A percentile compares a stretch with the other conserved stretches of the same genome.
These are phyloP conservation scores for Dendrocalamus sinicus DNA, from an alignment of 176 grass and related monocot species.

Conservation along the genomic window DNA sequence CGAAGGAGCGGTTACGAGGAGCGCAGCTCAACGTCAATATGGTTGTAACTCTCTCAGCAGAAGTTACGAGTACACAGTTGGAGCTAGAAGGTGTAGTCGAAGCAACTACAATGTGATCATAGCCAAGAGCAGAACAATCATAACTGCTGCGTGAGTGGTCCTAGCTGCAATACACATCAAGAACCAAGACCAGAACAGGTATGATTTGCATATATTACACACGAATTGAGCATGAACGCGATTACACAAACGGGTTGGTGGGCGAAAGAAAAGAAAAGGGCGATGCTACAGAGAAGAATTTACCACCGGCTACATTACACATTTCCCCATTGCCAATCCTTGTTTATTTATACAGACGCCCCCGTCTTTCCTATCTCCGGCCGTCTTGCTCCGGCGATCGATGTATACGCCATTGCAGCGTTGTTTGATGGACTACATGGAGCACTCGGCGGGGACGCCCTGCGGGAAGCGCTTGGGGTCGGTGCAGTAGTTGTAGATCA, in stretches of 20 bases:
- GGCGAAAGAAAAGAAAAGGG: neutral
- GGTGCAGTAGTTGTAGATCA: conserved; percentile 95
- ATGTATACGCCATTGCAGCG: neutral
- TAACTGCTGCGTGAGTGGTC: too few relatives aligned
- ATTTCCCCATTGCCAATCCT: neutral
- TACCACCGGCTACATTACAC: conserved; percentile 32
- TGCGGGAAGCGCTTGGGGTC: conserved; percentile 66
- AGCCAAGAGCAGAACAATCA: too few relatives aligned
- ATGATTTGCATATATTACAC: conserved; percentile 40
- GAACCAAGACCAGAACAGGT: conserved; percentile 2
- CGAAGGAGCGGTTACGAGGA: too few relatives aligned
- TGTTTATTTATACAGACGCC: conserved; percentile 32
- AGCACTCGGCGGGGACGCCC: conserved; percentile 77
- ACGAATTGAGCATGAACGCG: neutral
- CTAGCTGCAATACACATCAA: neutral
- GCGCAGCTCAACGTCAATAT: too few relatives aligned
- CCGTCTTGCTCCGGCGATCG: neutral
- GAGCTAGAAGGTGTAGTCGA: too few relatives aligned
- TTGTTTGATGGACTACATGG: conserved; percentile 8
- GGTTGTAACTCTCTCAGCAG: too few relatives aligned
- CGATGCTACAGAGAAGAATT: conserved; percentile 14
- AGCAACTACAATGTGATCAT: too few relatives aligned
- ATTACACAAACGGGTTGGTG: neutral
- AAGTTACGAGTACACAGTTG: too few relatives aligned
- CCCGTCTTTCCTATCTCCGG: neutral